Percentiles rank a stretch among this genome's conserved stretches.
phyloP scores from a whole-genome alignment of 1,139 yeast genomes.

The Blastobotrys serpentis region DNA sequence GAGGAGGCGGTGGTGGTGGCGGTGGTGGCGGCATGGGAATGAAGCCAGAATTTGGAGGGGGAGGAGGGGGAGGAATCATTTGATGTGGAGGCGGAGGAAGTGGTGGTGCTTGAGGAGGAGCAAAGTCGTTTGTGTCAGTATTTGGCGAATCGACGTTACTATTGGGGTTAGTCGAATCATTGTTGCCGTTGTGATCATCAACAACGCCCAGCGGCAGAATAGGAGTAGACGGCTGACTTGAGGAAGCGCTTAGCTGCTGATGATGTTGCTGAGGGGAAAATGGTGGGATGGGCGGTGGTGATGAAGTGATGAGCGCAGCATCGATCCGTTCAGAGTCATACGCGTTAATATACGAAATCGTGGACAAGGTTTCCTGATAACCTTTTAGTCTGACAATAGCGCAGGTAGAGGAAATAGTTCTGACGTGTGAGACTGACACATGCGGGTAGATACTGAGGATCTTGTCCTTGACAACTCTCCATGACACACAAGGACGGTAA shows the following conservation, averaged over 20 bases:
- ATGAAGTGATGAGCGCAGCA: slow-evolving; percentile 11
- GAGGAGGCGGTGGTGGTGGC: slow-evolving; percentile 7
- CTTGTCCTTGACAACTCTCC: slow-evolving; percentile 18
- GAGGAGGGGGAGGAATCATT: slow-evolving; percentile 5
- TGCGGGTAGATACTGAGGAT: slow-evolving; percentile 11
- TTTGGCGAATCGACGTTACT: no score
- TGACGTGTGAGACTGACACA: slow-evolving; percentile 16
- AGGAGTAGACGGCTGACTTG: background rate
- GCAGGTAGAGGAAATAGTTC: slow-evolving; percentile 14
- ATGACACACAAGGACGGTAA: slow-evolving; percentile 15
- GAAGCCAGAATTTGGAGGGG: background rate
- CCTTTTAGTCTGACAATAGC: slow-evolving; percentile 18
- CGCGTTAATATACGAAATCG: slow-evolving; percentile 15
- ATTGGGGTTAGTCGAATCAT: background rate
- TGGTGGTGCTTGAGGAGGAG: background rate
- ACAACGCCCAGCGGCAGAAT: background rate
- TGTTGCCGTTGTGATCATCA: background rate
- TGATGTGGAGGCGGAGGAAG: slow-evolving; percentile 3
- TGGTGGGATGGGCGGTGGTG: slow-evolving; percentile 10
- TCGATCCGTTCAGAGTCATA: slow-evolving; percentile 11
- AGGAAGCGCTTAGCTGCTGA: background rate
- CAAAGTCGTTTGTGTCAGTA: background rate
- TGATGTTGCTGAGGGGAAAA: background rate
- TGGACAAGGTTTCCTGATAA: slow-evolving; percentile 11
- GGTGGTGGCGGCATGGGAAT: slow-evolving; percentile 2